Conservation (phyloP, 1,284 basidiomycete genomes). For the Phaffia rhodozyma region DNA sequence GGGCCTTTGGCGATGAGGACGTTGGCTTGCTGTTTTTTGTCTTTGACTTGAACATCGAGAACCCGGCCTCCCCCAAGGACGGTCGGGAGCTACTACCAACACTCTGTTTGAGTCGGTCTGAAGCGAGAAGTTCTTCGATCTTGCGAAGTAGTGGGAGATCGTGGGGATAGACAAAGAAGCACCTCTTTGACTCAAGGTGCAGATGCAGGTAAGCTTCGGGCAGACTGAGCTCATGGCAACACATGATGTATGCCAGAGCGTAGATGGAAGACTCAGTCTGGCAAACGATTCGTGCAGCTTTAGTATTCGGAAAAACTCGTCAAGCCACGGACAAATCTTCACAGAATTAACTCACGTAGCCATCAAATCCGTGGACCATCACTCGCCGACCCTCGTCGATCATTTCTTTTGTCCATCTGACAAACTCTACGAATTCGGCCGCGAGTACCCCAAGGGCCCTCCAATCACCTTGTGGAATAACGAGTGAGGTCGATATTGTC, state of each 20-base stretch:
- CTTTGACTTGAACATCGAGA: neutral
- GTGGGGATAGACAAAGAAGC: conserved; percentile 84
- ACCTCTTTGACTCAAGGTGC: conserved; percentile 45
- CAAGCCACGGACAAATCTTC: conserved; percentile 21
- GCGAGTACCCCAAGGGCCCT: conserved; percentile 2
- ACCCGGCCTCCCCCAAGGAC: neutral
- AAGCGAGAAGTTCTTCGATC: conserved; percentile 51
- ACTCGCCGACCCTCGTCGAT: conserved; percentile 22
- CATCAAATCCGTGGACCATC: conserved; percentile 38
- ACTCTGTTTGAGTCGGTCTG: conserved; percentile 22
- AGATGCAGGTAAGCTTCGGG: conserved; percentile 73
- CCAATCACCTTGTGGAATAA: conserved; percentile 13
- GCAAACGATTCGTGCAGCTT: conserved; percentile 31
- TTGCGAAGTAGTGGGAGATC: conserved; percentile 65
- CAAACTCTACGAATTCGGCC: conserved; percentile 3
- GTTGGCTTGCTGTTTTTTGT: neutral
- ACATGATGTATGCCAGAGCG: conserved; percentile 81
- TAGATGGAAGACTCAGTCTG: conserved; percentile 79
- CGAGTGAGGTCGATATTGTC: conserved; percentile 11
- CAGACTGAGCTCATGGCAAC: conserved; percentile 50
- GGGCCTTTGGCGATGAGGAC: neutral
- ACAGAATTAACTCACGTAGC: conserved; percentile 28
- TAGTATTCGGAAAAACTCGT: neutral
- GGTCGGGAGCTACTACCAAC: neutral
- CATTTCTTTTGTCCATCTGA: conserved; percentile 2